phyloP scores from a whole-genome alignment of 768 basidiomycete species.

The Mycena rebaudengoi region DNA sequence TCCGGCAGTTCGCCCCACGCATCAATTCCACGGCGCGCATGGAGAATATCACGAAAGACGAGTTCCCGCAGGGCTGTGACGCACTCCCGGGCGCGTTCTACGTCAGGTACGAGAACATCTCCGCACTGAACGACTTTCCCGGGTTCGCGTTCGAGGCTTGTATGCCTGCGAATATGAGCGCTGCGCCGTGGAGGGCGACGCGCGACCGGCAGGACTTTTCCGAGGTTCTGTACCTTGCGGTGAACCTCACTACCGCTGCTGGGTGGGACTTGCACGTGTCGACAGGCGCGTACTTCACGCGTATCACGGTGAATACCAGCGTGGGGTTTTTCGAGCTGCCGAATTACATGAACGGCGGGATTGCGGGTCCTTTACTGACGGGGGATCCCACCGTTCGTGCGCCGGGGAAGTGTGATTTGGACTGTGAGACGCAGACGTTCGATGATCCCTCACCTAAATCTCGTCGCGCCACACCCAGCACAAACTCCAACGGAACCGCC shows the following conservation, averaged over 20 bases:
- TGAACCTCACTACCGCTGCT: not conserved
- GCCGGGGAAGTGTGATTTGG: not conserved
- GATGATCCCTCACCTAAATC: not conserved
- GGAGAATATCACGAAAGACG: slow-evolving; percentile 17
- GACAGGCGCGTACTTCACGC: too few relatives aligned
- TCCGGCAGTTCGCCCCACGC: slow-evolving; percentile 16
- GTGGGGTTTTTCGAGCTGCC: not conserved
- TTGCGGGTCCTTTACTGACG: not conserved
- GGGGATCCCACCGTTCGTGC: not conserved
- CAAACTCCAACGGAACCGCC: not conserved
- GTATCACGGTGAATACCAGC: not conserved
- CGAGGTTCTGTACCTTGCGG: not conserved
- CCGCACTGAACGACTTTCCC: not conserved
- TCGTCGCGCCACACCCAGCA: not conserved
- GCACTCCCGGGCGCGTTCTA: not conserved
- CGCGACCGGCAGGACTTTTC: not conserved
- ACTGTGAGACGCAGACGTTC: not conserved
- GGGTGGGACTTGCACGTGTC: too few relatives aligned
- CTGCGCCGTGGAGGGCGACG: not conserved
- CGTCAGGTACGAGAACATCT: slow-evolving; percentile 7
- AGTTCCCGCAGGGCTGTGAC: slow-evolving; percentile 12
- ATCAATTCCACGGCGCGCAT: slow-evolving; percentile 19
- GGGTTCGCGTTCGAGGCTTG: slow-evolving; percentile 3
- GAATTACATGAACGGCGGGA: not conserved
- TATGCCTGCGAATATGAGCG: not conserved